Base-by-base conservation (phyloP, 805 yeast genomes). In the Candida bentonensis region DNA sequence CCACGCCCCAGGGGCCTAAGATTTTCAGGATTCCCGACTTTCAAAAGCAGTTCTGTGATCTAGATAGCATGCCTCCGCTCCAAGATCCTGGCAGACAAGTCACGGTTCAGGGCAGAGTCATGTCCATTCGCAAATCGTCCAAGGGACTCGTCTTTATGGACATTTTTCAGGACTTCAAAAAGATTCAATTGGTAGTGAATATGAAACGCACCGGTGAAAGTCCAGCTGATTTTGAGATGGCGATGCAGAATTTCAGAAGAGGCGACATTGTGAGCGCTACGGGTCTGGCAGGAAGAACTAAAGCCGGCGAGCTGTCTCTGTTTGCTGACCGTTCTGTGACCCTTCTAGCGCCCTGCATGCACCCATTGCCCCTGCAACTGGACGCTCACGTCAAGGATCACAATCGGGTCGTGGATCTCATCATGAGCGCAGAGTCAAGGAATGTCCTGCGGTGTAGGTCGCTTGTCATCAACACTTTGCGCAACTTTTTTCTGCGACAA, bases 251-350 rank as follows among this genome's bases (percentile, higher is more conserved):
- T 23, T 61, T 86, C 33, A 68, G 79, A 41, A 72, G 72, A 21
- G 96, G 96, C 0, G 98, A 89, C 55, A 72, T 70, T 39, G 63
- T 89, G 2, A 63, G 74, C 4, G 75, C 79, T 21, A 53, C 61
- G 2, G 98, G 98, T 0, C 57, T 52, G 21, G 87, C 96, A 0
- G 84, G 89, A 22, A 58, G 72, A 2, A 84, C 96, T 0, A 76
- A 79, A 44, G 75, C 76, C 2, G 92, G 89, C 0, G 95, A 88
- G 51, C 63, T 87, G 4, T 80, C 95, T 1, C 55, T 89, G 43
- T 76, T 82, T 49, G 68, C 79, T 11, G 60, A 63, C 0, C 47
- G 56, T n/a, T 69, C 77, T 1, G 58, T 83, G 1, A 48, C 42
- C 22, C 59, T 86, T 11, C 69, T 82, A 4, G 60, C 88, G 0